Evolutionary conservation across 352 stramenopile species (phyloP).

Genomic region (Phytophthora sp.): DNA sequence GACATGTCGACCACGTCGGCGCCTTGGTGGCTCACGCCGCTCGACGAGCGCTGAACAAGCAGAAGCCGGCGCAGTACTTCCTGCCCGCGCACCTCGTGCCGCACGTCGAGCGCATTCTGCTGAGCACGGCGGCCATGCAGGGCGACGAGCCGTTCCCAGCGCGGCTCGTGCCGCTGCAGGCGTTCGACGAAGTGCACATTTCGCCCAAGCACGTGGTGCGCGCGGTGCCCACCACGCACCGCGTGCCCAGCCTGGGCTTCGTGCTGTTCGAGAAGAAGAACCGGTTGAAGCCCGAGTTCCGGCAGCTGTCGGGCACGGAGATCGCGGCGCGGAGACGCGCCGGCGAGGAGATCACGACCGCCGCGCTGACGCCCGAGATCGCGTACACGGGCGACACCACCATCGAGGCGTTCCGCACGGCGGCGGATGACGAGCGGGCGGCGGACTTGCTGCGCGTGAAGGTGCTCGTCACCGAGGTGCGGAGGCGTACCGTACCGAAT

Average conservation of each 20-base stretch:
- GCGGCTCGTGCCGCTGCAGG: constrained; percentile 52
- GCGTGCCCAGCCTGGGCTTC: constrained; percentile 79
- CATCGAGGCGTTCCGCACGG: constrained; percentile 53
- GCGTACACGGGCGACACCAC: constrained; percentile 88
- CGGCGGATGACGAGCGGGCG: constrained; percentile 11
- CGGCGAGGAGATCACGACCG: constrained; percentile 52
- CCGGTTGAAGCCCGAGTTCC: constrained; percentile 58
- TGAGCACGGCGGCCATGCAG: constrained; percentile 66
- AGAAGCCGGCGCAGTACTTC: constrained; percentile 75
- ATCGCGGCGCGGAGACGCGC: constrained; percentile 53
- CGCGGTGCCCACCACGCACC: constrained; percentile 71
- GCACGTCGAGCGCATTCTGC: constrained; percentile 62
- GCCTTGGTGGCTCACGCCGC: constrained; percentile 68
- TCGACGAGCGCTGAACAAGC: constrained; percentile 53
- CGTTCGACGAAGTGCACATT: constrained; percentile 63
- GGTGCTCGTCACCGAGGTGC: constrained; percentile 83
- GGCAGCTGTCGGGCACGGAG: constrained; percentile 39
- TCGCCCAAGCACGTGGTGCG: constrained; percentile 65
- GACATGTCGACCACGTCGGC: constrained; percentile 85
- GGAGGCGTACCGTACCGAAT: constrained; percentile 9
- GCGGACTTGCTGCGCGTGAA: constrained; percentile 68
- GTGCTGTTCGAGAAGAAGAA: constrained; percentile 70
- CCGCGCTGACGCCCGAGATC: constrained; percentile 53
- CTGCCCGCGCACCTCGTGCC: constrained; percentile 55
- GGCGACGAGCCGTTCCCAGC: constrained; percentile 55